phyloP scores from a whole-genome alignment of 2,329 filamentous ascomycete species.

The Cryphonectria japonica region DNA sequence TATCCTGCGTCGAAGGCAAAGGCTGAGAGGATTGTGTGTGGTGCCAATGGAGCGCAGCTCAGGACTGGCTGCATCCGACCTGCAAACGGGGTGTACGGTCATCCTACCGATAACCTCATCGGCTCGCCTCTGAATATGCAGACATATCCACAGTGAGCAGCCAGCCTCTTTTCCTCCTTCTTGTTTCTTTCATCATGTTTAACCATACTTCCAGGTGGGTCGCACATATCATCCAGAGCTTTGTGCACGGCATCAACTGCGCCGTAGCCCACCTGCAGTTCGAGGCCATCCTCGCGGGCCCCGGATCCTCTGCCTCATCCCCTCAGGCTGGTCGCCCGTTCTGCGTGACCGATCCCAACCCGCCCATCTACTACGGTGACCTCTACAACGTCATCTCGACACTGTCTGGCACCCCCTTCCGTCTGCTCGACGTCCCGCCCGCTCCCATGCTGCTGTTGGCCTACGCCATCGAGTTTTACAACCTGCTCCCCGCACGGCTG shows the following conservation, averaged over 20 bases:
- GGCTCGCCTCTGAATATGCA: slow-evolving; percentile 45
- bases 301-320: slow-evolving; percentile 31
- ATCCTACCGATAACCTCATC: slow-evolving; percentile 51
- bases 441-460: slow-evolving; percentile 42
- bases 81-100: slow-evolving; percentile 57
- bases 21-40: slow-evolving; percentile 50
- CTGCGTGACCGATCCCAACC: slow-evolving; percentile 47
- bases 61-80: slow-evolving; percentile 57
- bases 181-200: not conserved
- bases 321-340: slow-evolving; percentile 45
- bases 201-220: slow-evolving; percentile 40
- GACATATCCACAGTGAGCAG: slow-evolving; percentile 48
- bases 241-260: slow-evolving; percentile 47
- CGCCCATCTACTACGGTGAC: slow-evolving; percentile 44
- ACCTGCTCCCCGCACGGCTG: slow-evolving; percentile 36
- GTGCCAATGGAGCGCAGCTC: slow-evolving; percentile 42
- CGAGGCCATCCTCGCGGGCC: slow-evolving; percentile 43
- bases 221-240: slow-evolving; percentile 44
- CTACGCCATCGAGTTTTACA: slow-evolving; percentile 44
- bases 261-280: slow-evolving; percentile 47
- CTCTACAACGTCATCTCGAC: slow-evolving; percentile 41
- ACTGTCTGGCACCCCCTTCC: slow-evolving; percentile 43
- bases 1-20: slow-evolving; percentile 52
- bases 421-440: slow-evolving; percentile 38
- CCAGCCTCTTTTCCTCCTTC: slow-evolving; percentile 20